These are phyloP conservation scores for Pseudogymnoascus destructans DNA, from an alignment of 2,329 filamentous ascomycete genomes.

Conservation along the genomic window DNA sequence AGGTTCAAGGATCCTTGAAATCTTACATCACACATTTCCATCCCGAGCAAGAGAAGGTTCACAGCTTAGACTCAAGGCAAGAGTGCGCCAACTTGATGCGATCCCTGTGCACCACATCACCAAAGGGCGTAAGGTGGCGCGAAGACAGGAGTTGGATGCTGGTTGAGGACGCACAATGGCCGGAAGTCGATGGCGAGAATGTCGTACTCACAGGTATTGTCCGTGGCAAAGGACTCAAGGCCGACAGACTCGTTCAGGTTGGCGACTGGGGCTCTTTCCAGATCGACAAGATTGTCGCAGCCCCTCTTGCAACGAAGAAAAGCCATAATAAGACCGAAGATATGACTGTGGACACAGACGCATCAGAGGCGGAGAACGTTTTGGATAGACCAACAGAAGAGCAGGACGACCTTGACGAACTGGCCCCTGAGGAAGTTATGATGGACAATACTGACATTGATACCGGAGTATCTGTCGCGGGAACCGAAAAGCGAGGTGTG, in stretches of 20 bases:
- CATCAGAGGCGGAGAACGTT: slow-evolving; percentile 36
- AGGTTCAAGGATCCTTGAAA: slow-evolving; percentile 70
- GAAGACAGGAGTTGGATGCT: slow-evolving; percentile 95
- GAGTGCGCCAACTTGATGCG: slow-evolving; percentile 86
- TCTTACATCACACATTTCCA: slow-evolving; percentile 94
- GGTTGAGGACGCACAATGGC: slow-evolving; percentile 68
- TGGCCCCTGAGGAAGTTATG: slow-evolving; percentile 73
- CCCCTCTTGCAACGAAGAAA: slow-evolving; percentile 49
- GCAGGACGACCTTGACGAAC: slow-evolving; percentile 66
- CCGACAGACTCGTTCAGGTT: slow-evolving; percentile 78
- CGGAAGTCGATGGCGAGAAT: slow-evolving; percentile 43
- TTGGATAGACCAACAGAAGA: slow-evolving; percentile 65
- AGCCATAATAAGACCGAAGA: slow-evolving; percentile 46
- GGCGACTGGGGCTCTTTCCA: slow-evolving; percentile 93
- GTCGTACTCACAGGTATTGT: slow-evolving; percentile 75
- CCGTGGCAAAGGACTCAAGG: slow-evolving; percentile 74
- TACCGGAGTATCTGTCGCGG: slow-evolving; percentile 35
- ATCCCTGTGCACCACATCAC: slow-evolving; percentile 79
- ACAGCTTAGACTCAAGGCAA: slow-evolving; percentile 75
- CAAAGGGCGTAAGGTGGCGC: slow-evolving; percentile 90
- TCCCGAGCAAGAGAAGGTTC: slow-evolving; percentile 79
- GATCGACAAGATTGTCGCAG: slow-evolving; percentile 74
- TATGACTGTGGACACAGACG: slow-evolving; percentile 51
- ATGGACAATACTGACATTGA: slow-evolving; percentile 57
- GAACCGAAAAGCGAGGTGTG: slow-evolving; percentile 63